Base-by-base conservation (phyloP, 106 monocot species). In the Dendrobium nobile region DNA sequence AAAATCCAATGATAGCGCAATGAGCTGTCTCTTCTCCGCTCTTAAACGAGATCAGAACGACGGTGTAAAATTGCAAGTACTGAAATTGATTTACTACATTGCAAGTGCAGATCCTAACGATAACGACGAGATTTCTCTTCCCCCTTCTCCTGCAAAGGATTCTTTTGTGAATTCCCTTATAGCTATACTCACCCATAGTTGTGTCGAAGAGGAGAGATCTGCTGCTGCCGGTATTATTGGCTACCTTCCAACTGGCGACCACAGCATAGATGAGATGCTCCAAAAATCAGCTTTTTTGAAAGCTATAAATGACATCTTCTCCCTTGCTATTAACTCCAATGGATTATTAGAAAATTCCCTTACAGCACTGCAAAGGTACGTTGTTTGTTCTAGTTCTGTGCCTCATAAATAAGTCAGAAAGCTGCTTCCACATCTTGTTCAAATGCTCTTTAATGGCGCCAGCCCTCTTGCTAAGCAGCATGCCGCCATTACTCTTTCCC, bases 211-310 rank as follows among this genome's bases (percentile, higher is more conserved):
- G 7, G 81, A 55, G 16, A 74, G 73, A 47, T 74, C 81, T 28
- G 55, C 75, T 0, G 81, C 74, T 16, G 81, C 81, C 1, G 81
- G 81, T n/a, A 81, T 81, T 55, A 81, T 81, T 26, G 55, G 74
- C 20, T 2, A 37, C 0, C 81, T 81, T 42, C 74, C 58, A 73
- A 18, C 56, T 19, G 41, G 54, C 75, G 74, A 81, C n/a, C 8
- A 17, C 5, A 41, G 37, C 54, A 59, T 80, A 19, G 51, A 73
- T 72, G 80, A 80, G 48, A 73, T 80, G 70, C 72, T 80, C 18
- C 48, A 28, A 27, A 54, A 22, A 6, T 75, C 74, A 8, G 40
- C 51, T 33, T 13, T 47, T 37, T 9, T 81, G 54, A 81, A 56
- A 75, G 56, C 81, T 19, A 73, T 81, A 33, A 40, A 54, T 41